Percentiles rank a stretch among this genome's conserved stretches.
Evolutionary conservation across 805 yeast genomes (phyloP).

Genomic region (Citeromyces matritensis): DNA sequence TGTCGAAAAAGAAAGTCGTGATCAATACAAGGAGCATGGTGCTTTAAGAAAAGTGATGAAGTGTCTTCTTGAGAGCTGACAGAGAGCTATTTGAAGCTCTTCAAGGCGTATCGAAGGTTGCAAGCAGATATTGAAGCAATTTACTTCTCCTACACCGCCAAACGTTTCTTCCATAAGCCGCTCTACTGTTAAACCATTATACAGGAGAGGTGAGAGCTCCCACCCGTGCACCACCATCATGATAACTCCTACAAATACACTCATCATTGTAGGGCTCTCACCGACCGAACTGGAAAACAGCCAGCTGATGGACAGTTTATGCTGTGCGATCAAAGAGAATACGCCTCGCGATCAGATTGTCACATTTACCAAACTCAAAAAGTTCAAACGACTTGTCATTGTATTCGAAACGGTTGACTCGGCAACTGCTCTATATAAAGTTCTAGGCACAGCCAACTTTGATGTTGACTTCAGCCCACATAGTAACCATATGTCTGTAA

Average conservation of each 20-base stretch:
- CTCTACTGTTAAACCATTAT: background rate
- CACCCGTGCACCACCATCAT: conserved; percentile 13
- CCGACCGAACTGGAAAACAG: conserved; percentile 5
- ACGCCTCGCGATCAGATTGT: conserved; percentile 7
- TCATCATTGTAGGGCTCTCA: background rate
- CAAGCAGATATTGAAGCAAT: background rate
- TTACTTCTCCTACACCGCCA: background rate
- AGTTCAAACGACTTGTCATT: conserved; percentile 11
- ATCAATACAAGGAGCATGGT: conserved; percentile 1
- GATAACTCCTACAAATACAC: conserved; percentile 6
- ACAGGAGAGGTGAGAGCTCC: background rate
- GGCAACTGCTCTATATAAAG: conserved; percentile 3
- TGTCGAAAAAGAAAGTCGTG: background rate
- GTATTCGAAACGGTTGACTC: conserved; percentile 8
- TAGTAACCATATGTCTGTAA: conserved; percentile 2
- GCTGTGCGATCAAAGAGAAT: conserved; percentile 4
- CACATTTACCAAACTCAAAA: conserved; percentile 8
- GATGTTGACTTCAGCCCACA: background rate
- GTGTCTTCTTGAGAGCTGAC: conserved; percentile 1
- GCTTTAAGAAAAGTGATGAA: background rate
- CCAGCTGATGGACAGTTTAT: conserved; percentile 7
- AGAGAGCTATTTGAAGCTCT: conserved; percentile 1
- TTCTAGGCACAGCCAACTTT: background rate
- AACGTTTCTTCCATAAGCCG: background rate
- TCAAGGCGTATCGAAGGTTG: background rate